Evolutionary conservation across 1,284 basidiomycete species (phyloP).

Genomic region (Fomitiporia mediterranea): DNA sequence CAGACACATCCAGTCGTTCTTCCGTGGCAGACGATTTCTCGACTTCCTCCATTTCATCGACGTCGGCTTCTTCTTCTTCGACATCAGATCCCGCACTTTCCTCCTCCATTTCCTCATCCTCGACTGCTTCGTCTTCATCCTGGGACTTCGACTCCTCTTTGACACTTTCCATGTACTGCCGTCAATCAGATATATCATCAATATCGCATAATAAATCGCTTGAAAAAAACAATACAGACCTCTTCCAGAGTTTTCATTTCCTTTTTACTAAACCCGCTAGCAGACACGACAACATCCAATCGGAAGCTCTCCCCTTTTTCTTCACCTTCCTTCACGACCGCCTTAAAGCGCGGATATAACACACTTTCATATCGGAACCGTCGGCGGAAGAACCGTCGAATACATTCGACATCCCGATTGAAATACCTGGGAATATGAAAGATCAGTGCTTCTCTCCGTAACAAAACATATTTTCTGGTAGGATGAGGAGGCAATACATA

Average conservation of each 20-base stretch:
- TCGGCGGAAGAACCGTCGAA: conserved; percentile 89
- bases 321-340: conserved; percentile 48
- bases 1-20: conserved; percentile 17
- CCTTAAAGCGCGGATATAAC: conserved; percentile 81
- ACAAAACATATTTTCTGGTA: neutral
- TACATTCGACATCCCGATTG: conserved; percentile 96
- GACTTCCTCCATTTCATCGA: conserved; percentile 29
- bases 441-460: too few species aligned
- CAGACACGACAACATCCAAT: conserved; percentile 86
- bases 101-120: conserved; percentile 33
- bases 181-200: conserved; percentile 11
- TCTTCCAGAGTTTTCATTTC: conserved; percentile 81
- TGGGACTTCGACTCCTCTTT: conserved; percentile 36
- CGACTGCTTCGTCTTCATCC: conserved; percentile 29
- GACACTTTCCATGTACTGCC: conserved; percentile 65
- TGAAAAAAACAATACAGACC: conserved; percentile 39
- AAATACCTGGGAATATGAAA: too few species aligned
- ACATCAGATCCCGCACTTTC: conserved; percentile 32
- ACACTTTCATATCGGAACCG: conserved; percentile 91
- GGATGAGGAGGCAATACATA: conserved; percentile 37
- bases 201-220: neutral
- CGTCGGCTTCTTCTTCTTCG: conserved; percentile 28
- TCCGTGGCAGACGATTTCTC: conserved; percentile 18
- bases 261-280: conserved; percentile 85
- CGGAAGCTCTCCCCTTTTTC: conserved; percentile 49